Conservation (phyloP, 2,329 filamentous ascomycete genomes). For the Corynespora cassiicola region DNA sequence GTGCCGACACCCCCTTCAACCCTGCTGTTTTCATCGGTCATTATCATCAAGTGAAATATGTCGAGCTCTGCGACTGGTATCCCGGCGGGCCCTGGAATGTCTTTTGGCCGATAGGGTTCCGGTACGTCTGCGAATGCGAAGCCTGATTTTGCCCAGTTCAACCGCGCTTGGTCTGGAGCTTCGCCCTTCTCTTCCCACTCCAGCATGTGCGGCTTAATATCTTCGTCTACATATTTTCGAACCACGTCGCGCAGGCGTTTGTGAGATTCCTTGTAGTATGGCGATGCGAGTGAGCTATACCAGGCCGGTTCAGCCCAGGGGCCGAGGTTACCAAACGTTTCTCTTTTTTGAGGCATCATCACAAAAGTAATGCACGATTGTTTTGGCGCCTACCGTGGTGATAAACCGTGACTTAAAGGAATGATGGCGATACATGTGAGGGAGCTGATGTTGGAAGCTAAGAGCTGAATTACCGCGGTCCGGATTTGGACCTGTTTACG, state of each 20-base stretch:
- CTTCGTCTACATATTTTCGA: conserved; percentile 64
- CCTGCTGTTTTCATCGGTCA: conserved; percentile 62
- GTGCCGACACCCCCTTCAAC: conserved; percentile 65
- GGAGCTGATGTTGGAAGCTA: no score
- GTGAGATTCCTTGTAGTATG: conserved; percentile 71
- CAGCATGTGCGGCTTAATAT: conserved; percentile 64
- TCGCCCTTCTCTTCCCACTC: conserved; percentile 66
- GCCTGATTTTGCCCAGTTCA: conserved; percentile 49
- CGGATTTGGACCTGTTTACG: no score
- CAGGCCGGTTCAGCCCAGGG: conserved; percentile 57
- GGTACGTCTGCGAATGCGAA: conserved; percentile 54
- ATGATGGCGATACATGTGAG: no score
- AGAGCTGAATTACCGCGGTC: no score
- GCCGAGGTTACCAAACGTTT: conserved; percentile 42
- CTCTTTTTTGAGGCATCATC: conserved; percentile 28
- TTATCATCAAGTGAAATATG: conserved; percentile 54
- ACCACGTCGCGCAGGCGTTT: conserved; percentile 63
- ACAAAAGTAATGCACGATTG: conserved; percentile 18
- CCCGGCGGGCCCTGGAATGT: conserved; percentile 44
- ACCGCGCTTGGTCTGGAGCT: conserved; percentile 54
- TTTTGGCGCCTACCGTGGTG: no score
- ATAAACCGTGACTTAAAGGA: no score
- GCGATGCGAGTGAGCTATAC: conserved; percentile 57
- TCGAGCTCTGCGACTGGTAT: conserved; percentile 46
- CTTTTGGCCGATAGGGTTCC: conserved; percentile 48